phyloP scores from a whole-genome alignment of 257 asterid genomes.

The Ilex aquifolium region DNA sequence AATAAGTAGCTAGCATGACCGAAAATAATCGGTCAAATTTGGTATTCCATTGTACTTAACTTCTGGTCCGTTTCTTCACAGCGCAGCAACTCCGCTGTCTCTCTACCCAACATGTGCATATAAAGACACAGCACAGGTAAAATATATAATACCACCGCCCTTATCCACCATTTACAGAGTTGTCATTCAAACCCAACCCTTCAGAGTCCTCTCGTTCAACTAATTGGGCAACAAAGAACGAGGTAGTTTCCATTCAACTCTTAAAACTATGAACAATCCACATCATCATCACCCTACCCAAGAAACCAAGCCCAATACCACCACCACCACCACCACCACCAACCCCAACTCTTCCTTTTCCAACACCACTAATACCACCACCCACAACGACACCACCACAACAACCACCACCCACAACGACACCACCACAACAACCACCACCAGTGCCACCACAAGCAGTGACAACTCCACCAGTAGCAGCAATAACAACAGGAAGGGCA shows the following conservation, averaged over 20 bases:
- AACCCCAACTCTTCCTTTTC: no score
- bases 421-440: no score
- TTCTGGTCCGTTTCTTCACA: no score
- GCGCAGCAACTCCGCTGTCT: no score
- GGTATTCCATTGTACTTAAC: no score
- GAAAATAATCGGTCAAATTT: no score
- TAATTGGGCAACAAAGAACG: conserved; percentile 61
- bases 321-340: not conserved
- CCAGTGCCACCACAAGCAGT: conserved; percentile 16
- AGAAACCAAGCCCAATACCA: not conserved
- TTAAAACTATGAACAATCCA: conserved; percentile 47
- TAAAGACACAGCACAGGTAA: not conserved
- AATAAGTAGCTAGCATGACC: no score
- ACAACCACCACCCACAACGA: no score
- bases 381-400: no score
- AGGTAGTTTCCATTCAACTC: conserved; percentile 32
- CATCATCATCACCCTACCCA: conserved; percentile 32
- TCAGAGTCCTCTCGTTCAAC: conserved; percentile 20
- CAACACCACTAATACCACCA: no score
- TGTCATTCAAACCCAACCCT: conserved; percentile 13
- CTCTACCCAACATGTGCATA: not conserved
- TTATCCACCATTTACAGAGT: conserved; percentile 53
- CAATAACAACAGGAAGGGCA: conserved; percentile 20
- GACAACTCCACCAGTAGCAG: conserved; percentile 11
- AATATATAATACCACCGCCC: conserved; percentile 60